Evolutionary conservation across 148 eudicot genomes (phyloP), one percentile per base, ranked within the genome.

Genomic region (Fallopia convolvulus): DNA sequence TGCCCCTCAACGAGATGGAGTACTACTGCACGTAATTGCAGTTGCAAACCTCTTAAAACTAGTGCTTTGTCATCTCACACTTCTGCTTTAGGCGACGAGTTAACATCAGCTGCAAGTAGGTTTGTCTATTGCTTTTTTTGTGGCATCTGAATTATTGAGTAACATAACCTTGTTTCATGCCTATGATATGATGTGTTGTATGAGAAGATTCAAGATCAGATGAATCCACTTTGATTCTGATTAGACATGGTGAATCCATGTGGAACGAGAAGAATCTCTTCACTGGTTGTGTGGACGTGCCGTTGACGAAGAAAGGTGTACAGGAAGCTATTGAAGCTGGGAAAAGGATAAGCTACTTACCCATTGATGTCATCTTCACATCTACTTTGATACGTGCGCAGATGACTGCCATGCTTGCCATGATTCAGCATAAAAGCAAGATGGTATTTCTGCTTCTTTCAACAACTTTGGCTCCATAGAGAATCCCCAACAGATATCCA

Each of bases 381-480:
- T 94, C 98, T 82, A 79, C 95, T 0, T 80, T 94, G 79, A 92
- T 94, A 81, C 98, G 98, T 78, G 98, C 98, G 11, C 97, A 94
- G 80, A 94, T 94, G 98, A 94, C 98, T 48, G 97, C 97, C 77
- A 94, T 92, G 98, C 97, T 94, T 84, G 98, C 98, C 74, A 94
- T 94, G 98, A 90, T 95, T 11, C 89, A 94, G 80, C 98, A 94
- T 82, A 93, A 93, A 14, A 91, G 93, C 77, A 92, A 88, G 83
- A 94, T 89, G 98, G 98, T 94, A 85, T 65, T 65, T 33, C 71
- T 41, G 75, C 5, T 47, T 73, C 48, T 73, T 73, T 44, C 14
- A 30, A 42, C 32, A 11, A n/a, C 0, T 26, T 65, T 65, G 71
- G 17, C 5, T 26, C 13, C 8, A 10, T 17, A 63, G 32, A 63